Percentiles rank a stretch among this genome's conserved stretches.
Conservation (phyloP, 2,329 filamentous ascomycete species). For the Neonectria sp. region DNA sequence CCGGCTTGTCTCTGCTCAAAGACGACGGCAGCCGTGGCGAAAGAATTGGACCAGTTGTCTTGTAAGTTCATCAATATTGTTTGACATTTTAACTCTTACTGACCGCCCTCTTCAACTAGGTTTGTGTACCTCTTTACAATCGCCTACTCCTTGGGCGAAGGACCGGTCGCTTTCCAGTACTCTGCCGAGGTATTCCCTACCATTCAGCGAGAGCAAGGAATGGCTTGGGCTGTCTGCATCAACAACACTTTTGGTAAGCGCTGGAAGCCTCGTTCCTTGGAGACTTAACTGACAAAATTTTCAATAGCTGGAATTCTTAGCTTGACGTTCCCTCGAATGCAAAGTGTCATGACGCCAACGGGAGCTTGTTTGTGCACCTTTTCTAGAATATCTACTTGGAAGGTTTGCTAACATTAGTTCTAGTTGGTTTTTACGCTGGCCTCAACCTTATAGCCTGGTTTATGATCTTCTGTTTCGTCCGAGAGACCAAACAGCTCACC, state of each 20-base stretch:
- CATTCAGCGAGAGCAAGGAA: conserved; percentile 56
- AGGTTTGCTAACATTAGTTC: conserved; percentile 36
- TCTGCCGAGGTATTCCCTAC: conserved; percentile 57
- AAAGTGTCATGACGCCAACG: conserved; percentile 50
- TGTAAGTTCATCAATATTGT: conserved; percentile 32
- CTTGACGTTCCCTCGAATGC: conserved; percentile 53
- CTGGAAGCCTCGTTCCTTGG: background rate
- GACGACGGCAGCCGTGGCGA: conserved; percentile 38
- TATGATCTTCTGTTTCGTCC: conserved; percentile 63
- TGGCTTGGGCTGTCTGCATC: conserved; percentile 57
- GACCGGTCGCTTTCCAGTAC: conserved; percentile 56
- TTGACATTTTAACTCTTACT: background rate
- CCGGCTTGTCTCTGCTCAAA: conserved; percentile 50
- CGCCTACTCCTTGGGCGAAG: conserved; percentile 54
- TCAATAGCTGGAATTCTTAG: conserved; percentile 44
- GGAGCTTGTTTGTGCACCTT: conserved; percentile 47
- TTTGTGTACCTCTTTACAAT: conserved; percentile 57
- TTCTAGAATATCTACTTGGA: accelerated
- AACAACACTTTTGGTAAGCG: conserved; percentile 51
- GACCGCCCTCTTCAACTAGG: conserved; percentile 24
- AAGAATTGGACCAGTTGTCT: conserved; percentile 48
- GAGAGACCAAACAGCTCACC: conserved; percentile 63
- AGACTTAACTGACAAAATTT: conserved; percentile 25
- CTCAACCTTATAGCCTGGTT: conserved; percentile 61
- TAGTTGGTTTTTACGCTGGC: conserved; percentile 59